Percentiles rank a stretch among this genome's conserved stretches.
These are phyloP conservation scores for Colletotrichum liaoningense DNA, from an alignment of 2,329 filamentous ascomycete genomes.

Conservation along the genomic window DNA sequence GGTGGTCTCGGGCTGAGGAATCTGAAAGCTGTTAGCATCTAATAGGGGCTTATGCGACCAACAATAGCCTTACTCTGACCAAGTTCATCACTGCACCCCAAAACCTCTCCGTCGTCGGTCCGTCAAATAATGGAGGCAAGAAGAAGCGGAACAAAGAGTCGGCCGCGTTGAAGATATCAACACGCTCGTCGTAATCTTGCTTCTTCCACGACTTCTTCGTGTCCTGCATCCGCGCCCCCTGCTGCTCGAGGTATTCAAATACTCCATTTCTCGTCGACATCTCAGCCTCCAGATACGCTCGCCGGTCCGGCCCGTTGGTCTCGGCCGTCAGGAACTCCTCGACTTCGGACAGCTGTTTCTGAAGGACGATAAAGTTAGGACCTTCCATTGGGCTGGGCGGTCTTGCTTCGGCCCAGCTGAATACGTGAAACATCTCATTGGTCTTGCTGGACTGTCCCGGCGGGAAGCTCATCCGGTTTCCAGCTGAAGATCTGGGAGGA, in stretches of 20 bases:
- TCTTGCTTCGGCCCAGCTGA: slow-evolving; percentile 26
- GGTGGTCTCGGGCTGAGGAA: not conserved
- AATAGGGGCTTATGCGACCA: no score
- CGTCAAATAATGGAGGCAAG: slow-evolving; percentile 49
- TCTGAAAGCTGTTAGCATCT: not conserved
- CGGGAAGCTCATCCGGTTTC: slow-evolving; percentile 20
- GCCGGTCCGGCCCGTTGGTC: slow-evolving; percentile 22
- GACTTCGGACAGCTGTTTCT: slow-evolving; percentile 26
- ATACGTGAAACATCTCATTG: slow-evolving; percentile 32
- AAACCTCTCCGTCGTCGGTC: slow-evolving; percentile 53
- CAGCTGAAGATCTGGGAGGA: not conserved
- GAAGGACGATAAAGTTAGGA: slow-evolving; percentile 28
- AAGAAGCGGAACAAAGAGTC: slow-evolving; percentile 56
- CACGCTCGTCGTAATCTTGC: slow-evolving; percentile 45
- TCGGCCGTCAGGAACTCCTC: slow-evolving; percentile 27
- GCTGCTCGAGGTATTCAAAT: slow-evolving; percentile 38
- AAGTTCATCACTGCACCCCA: slow-evolving; percentile 54
- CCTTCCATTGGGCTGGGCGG: slow-evolving; percentile 10
- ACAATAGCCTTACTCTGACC: slow-evolving; percentile 41
- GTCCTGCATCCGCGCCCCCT: slow-evolving; percentile 5
- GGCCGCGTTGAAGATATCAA: slow-evolving; percentile 55
- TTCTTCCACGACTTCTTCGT: slow-evolving; percentile 33
- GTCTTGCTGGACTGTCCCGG: slow-evolving; percentile 2
- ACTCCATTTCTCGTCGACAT: slow-evolving; percentile 42
- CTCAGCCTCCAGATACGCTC: slow-evolving; percentile 25